These are phyloP conservation scores for Pseudogymnoascus sp. DNA, from an alignment of 2,329 filamentous ascomycete species.

Conservation along the genomic window DNA sequence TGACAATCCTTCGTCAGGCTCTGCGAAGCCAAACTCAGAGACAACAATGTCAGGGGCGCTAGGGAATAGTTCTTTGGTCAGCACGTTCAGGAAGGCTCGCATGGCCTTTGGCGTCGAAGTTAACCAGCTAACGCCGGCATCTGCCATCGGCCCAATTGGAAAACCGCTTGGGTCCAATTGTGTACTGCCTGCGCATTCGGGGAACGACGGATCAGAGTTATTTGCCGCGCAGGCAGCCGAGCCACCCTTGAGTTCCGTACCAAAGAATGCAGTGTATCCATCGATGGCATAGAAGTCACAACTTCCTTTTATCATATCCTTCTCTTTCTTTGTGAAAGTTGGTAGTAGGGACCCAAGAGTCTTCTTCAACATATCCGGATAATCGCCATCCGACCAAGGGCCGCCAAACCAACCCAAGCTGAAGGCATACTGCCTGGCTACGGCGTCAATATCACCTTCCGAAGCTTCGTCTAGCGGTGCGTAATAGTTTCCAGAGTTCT, in stretches of 20 bases:
- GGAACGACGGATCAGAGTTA: slow-evolving; percentile 35
- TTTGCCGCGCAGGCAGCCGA: slow-evolving; percentile 37
- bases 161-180: slow-evolving; percentile 36
- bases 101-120: slow-evolving; percentile 36
- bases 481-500: slow-evolving; percentile 39
- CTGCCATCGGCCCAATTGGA: slow-evolving; percentile 39
- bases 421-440: slow-evolving; percentile 37
- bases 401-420: slow-evolving; percentile 41
- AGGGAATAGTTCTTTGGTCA: slow-evolving; percentile 39
- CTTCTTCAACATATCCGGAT: slow-evolving; percentile 34
- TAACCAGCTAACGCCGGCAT: slow-evolving; percentile 37
- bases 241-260: slow-evolving; percentile 30
- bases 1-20: slow-evolving; percentile 34
- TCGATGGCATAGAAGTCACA: slow-evolving; percentile 41
- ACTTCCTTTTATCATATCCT: slow-evolving; percentile 37
- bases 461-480: slow-evolving; percentile 33
- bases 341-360: slow-evolving; percentile 37
- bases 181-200: slow-evolving; percentile 35
- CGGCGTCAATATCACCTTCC: slow-evolving; percentile 32
- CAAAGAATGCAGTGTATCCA: slow-evolving; percentile 28
- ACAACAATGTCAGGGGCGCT: slow-evolving; percentile 36
- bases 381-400: slow-evolving; percentile 41
- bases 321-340: slow-evolving; percentile 34
- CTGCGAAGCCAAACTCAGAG: slow-evolving; percentile 37
- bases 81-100: slow-evolving; percentile 36